Conservation (phyloP, 1,139 yeast species). For the Arxiozyma slooffiae region DNA sequence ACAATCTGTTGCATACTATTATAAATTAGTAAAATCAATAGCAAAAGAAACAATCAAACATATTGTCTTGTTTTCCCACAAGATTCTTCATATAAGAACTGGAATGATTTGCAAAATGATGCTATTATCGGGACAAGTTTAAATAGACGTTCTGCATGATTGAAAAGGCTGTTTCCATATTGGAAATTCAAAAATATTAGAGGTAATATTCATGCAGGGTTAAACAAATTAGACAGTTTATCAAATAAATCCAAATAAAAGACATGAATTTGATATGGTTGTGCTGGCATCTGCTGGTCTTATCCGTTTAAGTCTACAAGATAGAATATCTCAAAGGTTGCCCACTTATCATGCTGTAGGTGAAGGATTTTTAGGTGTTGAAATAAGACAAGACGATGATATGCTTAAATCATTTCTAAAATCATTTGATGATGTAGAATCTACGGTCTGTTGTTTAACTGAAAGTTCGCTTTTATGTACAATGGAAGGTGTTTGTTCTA, state of each 20-base stretch:
- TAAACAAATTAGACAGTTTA: conserved; percentile 55
- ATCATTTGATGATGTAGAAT: conserved; percentile 54
- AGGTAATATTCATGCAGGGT: conserved; percentile 79
- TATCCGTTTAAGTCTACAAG: conserved; percentile 55
- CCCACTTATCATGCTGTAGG: conserved; percentile 91
- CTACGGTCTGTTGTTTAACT: conserved; percentile 75
- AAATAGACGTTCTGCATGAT: conserved; percentile 80
- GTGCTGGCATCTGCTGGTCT: conserved; percentile 91
- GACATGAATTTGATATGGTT: conserved; percentile 52
- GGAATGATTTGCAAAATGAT: conserved; percentile 73
- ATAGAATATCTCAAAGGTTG: conserved; percentile 60
- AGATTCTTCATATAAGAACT: conserved; percentile 50
- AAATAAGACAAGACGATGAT: conserved; percentile 63
- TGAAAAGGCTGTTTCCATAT: conserved; percentile 47
- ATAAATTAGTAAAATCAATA: conserved; percentile 49
- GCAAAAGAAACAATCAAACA: conserved; percentile 76
- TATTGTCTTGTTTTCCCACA: conserved; percentile 83
- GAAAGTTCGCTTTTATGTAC: conserved; percentile 82
- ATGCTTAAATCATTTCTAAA: conserved; percentile 48
- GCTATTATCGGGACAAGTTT: conserved; percentile 90
- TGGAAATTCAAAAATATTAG: conserved; percentile 68
- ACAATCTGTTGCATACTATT: conserved; percentile 83
- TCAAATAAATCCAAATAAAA: conserved; percentile 31
- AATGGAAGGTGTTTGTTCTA: conserved; percentile 95
- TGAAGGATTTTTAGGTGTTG: conserved; percentile 93